Evolutionary conservation across 768 basidiomycete species (phyloP).

Genomic region (Lactarius tabidus): DNA sequence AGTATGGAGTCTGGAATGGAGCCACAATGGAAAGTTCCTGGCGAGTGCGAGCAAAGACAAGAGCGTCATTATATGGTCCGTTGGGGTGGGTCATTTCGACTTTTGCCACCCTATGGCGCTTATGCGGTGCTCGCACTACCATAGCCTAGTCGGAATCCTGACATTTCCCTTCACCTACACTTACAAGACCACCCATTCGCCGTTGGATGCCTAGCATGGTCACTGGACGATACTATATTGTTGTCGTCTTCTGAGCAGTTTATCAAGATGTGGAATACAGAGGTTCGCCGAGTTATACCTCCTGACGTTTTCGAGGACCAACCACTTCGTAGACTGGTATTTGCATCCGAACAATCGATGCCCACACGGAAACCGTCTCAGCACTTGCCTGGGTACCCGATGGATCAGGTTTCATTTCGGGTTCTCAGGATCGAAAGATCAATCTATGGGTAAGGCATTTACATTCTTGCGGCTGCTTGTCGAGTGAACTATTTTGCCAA

Average conservation of each 20-base stretch:
- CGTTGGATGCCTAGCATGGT: constrained; percentile 88
- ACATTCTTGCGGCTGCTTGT: constrained; percentile 9
- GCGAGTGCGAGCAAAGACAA: constrained; percentile 89
- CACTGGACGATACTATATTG: constrained; percentile 78
- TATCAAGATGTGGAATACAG: constrained; percentile 88
- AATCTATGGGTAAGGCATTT: constrained; percentile 67
- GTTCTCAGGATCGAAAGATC: constrained; percentile 79
- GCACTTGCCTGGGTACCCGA: constrained; percentile 87
- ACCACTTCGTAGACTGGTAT: constrained; percentile 57
- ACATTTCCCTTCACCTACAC: constrained; percentile 58
- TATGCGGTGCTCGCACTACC: constrained; percentile 2
- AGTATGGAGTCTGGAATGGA: constrained; percentile 96
- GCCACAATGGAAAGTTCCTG: constrained; percentile 77
- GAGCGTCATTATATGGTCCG: constrained; percentile 83
- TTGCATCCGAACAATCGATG: constrained; percentile 58
- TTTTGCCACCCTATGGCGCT: constrained; percentile 4
- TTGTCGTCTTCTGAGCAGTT: constrained; percentile 77
- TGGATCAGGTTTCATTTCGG: constrained; percentile 85
- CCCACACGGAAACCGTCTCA: constrained; percentile 80
- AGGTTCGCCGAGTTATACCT: constrained; percentile 45
- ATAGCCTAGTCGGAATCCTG: constrained; percentile 33
- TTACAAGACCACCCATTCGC: constrained; percentile 75
- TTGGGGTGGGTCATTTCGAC: constrained; percentile 50
- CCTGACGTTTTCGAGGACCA: constrained; percentile 19
- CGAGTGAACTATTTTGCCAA: constrained; percentile 13